Evolutionary conservation across 345 rosid species (phyloP).

Genomic region (Adansonia digitata): DNA sequence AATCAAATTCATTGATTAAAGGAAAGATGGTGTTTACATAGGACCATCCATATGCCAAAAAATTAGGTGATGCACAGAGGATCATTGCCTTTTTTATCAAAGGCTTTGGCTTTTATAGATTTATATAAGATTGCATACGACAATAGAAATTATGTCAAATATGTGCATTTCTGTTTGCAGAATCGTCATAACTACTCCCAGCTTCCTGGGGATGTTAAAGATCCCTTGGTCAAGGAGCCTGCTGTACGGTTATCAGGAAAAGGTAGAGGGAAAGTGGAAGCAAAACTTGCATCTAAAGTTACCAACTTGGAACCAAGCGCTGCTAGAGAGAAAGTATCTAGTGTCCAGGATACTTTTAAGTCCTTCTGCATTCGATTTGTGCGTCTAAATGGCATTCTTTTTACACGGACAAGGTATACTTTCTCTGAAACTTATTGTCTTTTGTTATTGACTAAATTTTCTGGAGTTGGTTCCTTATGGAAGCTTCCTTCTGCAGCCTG

Average conservation of each 20-base stretch:
- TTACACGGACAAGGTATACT: conserved; percentile 84
- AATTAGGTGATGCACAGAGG: too few relatives aligned
- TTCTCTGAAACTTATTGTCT: not conserved
- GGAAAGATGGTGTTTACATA: too few relatives aligned
- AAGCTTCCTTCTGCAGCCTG: conserved; percentile 46
- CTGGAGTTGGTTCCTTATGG: not conserved
- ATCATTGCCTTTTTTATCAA: too few relatives aligned
- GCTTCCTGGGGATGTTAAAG: conserved; percentile 42
- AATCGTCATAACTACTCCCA: conserved; percentile 70
- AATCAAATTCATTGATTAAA: too few relatives aligned
- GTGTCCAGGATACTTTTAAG: conserved; percentile 43
- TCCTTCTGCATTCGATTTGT: conserved; percentile 75
- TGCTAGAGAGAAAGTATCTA: conserved; percentile 44
- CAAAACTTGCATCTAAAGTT: conserved; percentile 45
- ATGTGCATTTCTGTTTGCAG: conserved; percentile 27
- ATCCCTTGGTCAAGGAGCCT: conserved; percentile 38
- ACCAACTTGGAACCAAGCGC: conserved; percentile 33
- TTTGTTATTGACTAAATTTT: not conserved
- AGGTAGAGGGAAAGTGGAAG: conserved; percentile 62
- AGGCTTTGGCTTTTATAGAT: too few relatives aligned
- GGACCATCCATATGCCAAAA: too few relatives aligned
- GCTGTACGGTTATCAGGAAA: conserved; percentile 34
- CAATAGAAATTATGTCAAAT: not conserved
- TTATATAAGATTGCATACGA: too few relatives aligned
- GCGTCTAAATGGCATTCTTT: conserved; percentile 86